Evolutionary conservation across 2,329 filamentous ascomycete species (phyloP), one percentile per base, ranked within the genome.

Genomic region (Diaporthe velutina): DNA sequence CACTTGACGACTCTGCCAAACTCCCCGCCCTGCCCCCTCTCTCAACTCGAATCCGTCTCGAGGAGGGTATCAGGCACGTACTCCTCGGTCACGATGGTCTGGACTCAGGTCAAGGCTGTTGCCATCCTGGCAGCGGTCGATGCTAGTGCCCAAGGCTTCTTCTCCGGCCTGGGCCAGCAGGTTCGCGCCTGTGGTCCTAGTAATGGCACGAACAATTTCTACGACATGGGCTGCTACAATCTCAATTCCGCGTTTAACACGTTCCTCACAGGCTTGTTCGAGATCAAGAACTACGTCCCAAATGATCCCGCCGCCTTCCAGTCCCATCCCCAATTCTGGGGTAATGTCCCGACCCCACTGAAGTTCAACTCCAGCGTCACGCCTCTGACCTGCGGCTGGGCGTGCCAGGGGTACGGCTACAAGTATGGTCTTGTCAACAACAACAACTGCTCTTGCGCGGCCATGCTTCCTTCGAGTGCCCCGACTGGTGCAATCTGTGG

Each of bases 101-200:
- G 45, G 70, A 45, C 42, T 25, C 38, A 50, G 55, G 55, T 28
- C 33, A 61, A 30, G 38, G 70, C 38, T 19, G 25, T 61, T 25
- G 70, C 55, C 25, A 12, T 72, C 25, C 70, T 72, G 70, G 70
- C 55, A 38, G 55, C 70, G 19, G 40, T 38, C 30, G 70, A 28
- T 22, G 40, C 55, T 9, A 50, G 45, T 25, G 50, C 70, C 30
- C 55, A 72, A 38, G 70, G 70, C 55, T 72, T 60, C 40, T 64
- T 30, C 40, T 30, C 52, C 38, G 30, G 25, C 25, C 50, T 71
- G 25, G 33, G 19, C 35, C 12, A 38, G 42, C 38, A 72, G 22
- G 52, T n/a, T 38, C 40, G 38, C 22, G n/a, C 30, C 66, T 70
- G 66, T 38, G 42, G 40, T 25, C 17, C 64, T 6, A 45, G 19